These are phyloP conservation scores for Apiospora koreana DNA, from an alignment of 2,329 filamentous ascomycete genomes.

Conservation along the genomic window DNA sequence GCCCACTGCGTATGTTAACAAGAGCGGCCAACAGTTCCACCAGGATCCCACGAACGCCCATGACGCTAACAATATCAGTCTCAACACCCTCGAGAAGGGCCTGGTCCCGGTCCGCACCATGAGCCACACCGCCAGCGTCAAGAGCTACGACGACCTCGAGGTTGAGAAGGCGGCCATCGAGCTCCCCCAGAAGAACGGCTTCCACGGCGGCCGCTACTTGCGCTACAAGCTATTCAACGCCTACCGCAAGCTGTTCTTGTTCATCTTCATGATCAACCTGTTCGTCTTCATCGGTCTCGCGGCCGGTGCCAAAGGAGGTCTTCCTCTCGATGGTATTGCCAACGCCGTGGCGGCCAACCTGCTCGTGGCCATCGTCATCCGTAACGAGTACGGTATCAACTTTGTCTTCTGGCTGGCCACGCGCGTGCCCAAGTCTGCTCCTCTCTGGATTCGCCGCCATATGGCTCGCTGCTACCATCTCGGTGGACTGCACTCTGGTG, in stretches of 20 bases:
- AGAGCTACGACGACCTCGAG: slow-evolving; percentile 4
- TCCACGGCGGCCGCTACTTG: slow-evolving; percentile 3
- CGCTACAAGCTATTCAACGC: slow-evolving; percentile 13
- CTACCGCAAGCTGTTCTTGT: slow-evolving; percentile 13
- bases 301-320: slow-evolving; percentile 40
- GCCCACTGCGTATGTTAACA: background rate
- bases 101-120: background rate
- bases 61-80: background rate
- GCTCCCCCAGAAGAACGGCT: slow-evolving; percentile 11
- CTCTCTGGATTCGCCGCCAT: slow-evolving; percentile 44
- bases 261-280: slow-evolving; percentile 12
- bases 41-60: background rate
- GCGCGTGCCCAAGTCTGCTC: slow-evolving; percentile 43
- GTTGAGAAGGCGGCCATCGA: slow-evolving; percentile 8
- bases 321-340: slow-evolving; percentile 15
- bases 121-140: background rate
- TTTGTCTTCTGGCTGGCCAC: slow-evolving; percentile 42
- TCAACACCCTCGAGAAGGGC: slow-evolving; percentile 6
- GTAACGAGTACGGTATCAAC: slow-evolving; percentile 51
- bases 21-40: background rate
- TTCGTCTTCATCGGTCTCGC: slow-evolving; percentile 35
- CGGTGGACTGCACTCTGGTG: slow-evolving; percentile 55
- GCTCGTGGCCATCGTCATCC: slow-evolving; percentile 42
- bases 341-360: slow-evolving; percentile 37
- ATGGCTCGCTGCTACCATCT: slow-evolving; percentile 54